A percentile compares a stretch with the other conserved stretches of the same genome.
phyloP scores from a whole-genome alignment of 2,329 filamentous ascomycete genomes.

The Coleophoma crateriformis region DNA sequence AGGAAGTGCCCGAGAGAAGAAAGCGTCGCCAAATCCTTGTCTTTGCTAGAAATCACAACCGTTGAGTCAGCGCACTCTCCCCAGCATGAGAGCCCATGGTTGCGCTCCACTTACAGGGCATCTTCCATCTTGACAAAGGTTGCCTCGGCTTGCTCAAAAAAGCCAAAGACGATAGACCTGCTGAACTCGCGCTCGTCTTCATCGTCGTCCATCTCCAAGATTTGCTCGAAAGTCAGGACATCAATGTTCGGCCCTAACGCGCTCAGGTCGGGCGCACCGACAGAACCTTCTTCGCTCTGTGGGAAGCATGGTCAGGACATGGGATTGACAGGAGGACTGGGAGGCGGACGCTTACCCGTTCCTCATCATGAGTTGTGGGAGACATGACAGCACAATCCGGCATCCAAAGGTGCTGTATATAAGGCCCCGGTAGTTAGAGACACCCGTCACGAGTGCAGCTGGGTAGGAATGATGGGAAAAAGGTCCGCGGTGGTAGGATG shows the following conservation, averaged over 20 bases:
- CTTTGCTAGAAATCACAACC: slow-evolving; percentile 41
- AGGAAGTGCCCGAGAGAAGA: slow-evolving; percentile 90
- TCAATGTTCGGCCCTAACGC: slow-evolving; percentile 62
- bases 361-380: slow-evolving; percentile 1
- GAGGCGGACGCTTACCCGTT: slow-evolving; percentile 3
- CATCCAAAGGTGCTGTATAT: too few relatives aligned
- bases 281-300: slow-evolving; percentile 27
- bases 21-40: slow-evolving; percentile 65
- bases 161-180: slow-evolving; percentile 80
- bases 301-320: slow-evolving; percentile 5
- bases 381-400: background rate
- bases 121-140: slow-evolving; percentile 83
- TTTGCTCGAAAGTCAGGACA: slow-evolving; percentile 78
- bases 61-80: slow-evolving; percentile 1
- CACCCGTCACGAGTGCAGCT: too few relatives aligned
- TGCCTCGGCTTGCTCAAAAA: slow-evolving; percentile 83
- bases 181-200: slow-evolving; percentile 83
- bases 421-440: too few relatives aligned
- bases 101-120: slow-evolving; percentile 61
- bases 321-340: background rate
- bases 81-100: background rate
- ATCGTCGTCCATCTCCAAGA: slow-evolving; percentile 97
- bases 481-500: too few relatives aligned
- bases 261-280: slow-evolving; percentile 48
- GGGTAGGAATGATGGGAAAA: too few relatives aligned